Conservation (phyloP, 768 basidiomycete genomes). For the Pulveroboletus sp. region DNA sequence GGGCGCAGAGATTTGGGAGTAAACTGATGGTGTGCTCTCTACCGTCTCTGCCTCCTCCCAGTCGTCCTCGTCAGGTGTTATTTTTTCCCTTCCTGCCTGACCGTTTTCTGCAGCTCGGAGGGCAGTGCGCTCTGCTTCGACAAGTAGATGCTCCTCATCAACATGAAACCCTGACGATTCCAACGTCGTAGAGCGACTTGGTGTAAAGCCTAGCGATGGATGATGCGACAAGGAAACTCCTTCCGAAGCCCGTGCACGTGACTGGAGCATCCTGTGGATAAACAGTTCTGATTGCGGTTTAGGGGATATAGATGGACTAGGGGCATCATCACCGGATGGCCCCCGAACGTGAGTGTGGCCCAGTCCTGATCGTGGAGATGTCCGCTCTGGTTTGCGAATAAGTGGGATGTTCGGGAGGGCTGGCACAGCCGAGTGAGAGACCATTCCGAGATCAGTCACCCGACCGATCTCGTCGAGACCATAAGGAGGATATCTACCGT, state of each 20-base stretch:
- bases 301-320: background rate
- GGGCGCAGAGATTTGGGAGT: slow-evolving; percentile 25
- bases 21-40: slow-evolving; percentile 12
- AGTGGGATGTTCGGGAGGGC: slow-evolving; percentile 6
- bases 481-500: background rate
- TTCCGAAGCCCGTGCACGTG: slow-evolving; percentile 18
- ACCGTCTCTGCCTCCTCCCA: background rate
- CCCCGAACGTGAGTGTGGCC: background rate
- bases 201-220: slow-evolving; percentile 1
- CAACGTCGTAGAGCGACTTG: slow-evolving; percentile 6
- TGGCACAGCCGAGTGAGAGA: background rate
- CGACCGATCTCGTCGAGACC: slow-evolving; percentile 5
- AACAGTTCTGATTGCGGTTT: slow-evolving; percentile 8
- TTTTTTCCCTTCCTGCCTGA: background rate
- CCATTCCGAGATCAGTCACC: background rate
- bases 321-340: background rate
- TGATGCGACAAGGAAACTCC: background rate
- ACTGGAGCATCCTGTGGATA: slow-evolving; percentile 18
- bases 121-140: slow-evolving; percentile 12
- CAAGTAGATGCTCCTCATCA: slow-evolving; percentile 13
- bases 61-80: background rate
- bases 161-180: background rate
- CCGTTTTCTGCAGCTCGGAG: slow-evolving; percentile 11
- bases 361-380: background rate
- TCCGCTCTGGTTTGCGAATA: background rate